Conservation (phyloP, 164 flowering plant genomes). For the Annona cherimola region DNA sequence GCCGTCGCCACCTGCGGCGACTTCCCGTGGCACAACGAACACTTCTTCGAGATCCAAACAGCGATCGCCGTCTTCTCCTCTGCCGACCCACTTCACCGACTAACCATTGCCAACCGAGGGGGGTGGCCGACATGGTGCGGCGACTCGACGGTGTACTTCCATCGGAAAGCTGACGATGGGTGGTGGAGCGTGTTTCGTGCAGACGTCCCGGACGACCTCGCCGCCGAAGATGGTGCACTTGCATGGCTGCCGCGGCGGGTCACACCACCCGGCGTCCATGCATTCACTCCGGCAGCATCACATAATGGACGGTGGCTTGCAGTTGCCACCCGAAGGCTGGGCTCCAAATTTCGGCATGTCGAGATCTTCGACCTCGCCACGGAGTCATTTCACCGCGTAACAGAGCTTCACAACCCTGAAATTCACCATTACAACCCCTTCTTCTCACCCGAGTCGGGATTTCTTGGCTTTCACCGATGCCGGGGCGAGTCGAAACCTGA, state of each 20-base stretch:
- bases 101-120: slow-evolving; percentile 38
- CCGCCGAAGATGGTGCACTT: neutral
- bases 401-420: slow-evolving; percentile 46
- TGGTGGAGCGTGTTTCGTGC: slow-evolving; percentile 88
- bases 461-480: slow-evolving; percentile 74
- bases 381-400: slow-evolving; percentile 38
- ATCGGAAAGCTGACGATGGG: slow-evolving; percentile 68
- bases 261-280: slow-evolving; percentile 76
- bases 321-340: slow-evolving; percentile 67
- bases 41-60: slow-evolving; percentile 59
- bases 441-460: slow-evolving; percentile 48
- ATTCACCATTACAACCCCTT: slow-evolving; percentile 85
- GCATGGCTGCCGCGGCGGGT: slow-evolving; percentile 28
- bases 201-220: slow-evolving; percentile 18
- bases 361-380: slow-evolving; percentile 58
- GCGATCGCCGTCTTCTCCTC: slow-evolving; percentile 59
- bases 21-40: slow-evolving; percentile 57
- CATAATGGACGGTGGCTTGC: slow-evolving; percentile 46
- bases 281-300: slow-evolving; percentile 73
- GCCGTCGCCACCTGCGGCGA: slow-evolving; percentile 82
- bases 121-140: slow-evolving; percentile 93
- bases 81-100: slow-evolving; percentile 43
- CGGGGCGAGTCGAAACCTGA: slow-evolving; percentile 43
- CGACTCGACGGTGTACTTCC: slow-evolving; percentile 64
- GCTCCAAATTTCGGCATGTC: slow-evolving; percentile 49